Evolutionary conservation across 2,329 filamentous ascomycete species (phyloP), one percentile per base, ranked within the genome.

Genomic region (Sporothrix inflata): DNA sequence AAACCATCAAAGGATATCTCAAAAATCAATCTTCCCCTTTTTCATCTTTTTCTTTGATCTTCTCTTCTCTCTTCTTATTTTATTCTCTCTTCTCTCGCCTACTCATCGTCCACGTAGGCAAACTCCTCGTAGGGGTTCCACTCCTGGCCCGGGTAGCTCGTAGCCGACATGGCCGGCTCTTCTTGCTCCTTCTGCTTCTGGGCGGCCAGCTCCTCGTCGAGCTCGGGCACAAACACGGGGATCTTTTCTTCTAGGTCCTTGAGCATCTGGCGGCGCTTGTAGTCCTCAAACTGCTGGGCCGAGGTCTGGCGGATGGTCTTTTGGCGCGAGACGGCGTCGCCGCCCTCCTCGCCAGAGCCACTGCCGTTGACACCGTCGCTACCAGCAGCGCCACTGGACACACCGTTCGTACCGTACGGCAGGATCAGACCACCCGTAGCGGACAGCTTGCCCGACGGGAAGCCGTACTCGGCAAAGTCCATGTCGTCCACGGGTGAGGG

Each of bases 91-190:
- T 27, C 24, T 45, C 14, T 19, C 27, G 1, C 61, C 45, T 61
- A 71, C 53, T 71, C 74, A n/a, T 76, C 75, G 8, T 79, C 80
- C 40, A 79, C 79, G 9, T 77, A 78, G 21, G 76, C 77, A 60
- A 77, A 77, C 51, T 77, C 79, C 3, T 74, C 79, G 69, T 86
- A 88, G 1, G 89, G 89, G 76, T 87, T 87, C 90, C 90, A 92
- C 79, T 92, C 90, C 81, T 91, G 89, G 0, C 90, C 90, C 0
- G 90, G 90, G 79, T 92, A 92, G 77, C 87, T 89, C 14, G 89
- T 90, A 7, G 89, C 90, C 65, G 84, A 86, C 90, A 92, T 92
- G 73, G 85, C 82, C 14, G 86, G 85, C 77, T 82, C 78, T n/a
- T 84, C 82, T 42, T 83, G 81, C 53, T 82, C 80, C 65, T 76